Percentiles rank a stretch among this genome's conserved stretches.
These are phyloP conservation scores for Neofusicoccum parvum DNA, from an alignment of 2,329 filamentous ascomycete species.

Conservation along the genomic window DNA sequence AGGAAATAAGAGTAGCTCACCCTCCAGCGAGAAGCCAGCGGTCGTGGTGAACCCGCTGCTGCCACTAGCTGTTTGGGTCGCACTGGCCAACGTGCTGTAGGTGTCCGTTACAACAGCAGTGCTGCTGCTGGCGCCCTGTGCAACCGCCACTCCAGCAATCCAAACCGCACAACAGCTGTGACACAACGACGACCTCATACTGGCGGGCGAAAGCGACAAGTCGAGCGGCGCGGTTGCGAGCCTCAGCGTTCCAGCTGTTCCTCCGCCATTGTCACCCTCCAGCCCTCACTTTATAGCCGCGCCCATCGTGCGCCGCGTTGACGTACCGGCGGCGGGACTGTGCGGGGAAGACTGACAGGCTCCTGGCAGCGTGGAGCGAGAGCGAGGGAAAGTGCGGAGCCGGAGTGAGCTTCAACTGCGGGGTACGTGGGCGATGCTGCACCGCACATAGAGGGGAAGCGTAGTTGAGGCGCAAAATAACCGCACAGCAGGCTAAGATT, in stretches of 20 bases:
- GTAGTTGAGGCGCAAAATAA: not conserved
- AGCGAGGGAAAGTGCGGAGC: not conserved
- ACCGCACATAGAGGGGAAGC: not conserved
- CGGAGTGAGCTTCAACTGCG: not conserved
- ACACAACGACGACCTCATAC: not conserved
- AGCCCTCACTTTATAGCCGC: not conserved
- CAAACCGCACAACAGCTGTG: not conserved
- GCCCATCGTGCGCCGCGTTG: not conserved
- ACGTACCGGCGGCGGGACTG: not conserved
- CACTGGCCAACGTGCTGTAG: constrained; percentile 2
- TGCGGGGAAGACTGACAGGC: not conserved
- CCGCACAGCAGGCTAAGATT: not conserved
- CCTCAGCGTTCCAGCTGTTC: too few species aligned
- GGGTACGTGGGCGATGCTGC: not conserved
- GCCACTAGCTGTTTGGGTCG: not conserved
- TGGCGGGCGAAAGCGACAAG: not conserved
- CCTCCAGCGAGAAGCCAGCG: not conserved
- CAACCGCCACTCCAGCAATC: constrained; percentile 4
- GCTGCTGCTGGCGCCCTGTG: not conserved
- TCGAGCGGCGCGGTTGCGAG: not conserved
- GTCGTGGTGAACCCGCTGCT: not conserved
- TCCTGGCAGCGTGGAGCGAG: not conserved
- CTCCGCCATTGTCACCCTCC: not conserved
- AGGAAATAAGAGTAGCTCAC: not conserved
- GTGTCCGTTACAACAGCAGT: not conserved